A percentile compares a stretch with the other conserved stretches of the same genome.
These are phyloP conservation scores for Exophiala mesophila DNA, from an alignment of 2,329 filamentous ascomycete species.

Conservation along the genomic window DNA sequence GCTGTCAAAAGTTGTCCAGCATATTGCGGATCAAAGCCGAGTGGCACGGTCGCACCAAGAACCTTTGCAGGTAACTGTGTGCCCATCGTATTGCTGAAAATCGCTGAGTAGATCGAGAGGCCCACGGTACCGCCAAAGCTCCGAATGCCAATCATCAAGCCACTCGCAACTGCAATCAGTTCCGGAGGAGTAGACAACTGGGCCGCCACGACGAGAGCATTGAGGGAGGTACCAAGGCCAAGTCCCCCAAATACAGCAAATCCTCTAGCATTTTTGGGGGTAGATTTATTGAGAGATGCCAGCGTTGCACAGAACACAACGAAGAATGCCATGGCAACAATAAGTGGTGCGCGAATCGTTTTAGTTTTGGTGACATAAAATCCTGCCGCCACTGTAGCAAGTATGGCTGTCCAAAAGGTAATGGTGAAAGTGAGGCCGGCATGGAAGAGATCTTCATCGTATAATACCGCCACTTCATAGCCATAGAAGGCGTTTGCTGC, in stretches of 20 bases:
- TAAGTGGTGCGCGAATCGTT: slow-evolving; percentile 9
- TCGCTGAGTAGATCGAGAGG: slow-evolving; percentile 11
- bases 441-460: slow-evolving; percentile 7
- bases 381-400: not conserved
- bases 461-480: slow-evolving; percentile 9
- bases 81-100: slow-evolving; percentile 8
- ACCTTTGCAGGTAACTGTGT: slow-evolving; percentile 5
- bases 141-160: slow-evolving; percentile 5
- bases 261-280: not conserved
- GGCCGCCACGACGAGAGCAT: slow-evolving; percentile 7
- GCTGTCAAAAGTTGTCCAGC: slow-evolving; percentile 6
- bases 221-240: slow-evolving; percentile 9
- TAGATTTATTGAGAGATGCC: not conserved
- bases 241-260: slow-evolving; percentile 9
- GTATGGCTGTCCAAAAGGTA: slow-evolving; percentile 4
- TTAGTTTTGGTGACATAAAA: slow-evolving; percentile 3
- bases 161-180: slow-evolving; percentile 13
- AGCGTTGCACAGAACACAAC: slow-evolving; percentile 6
- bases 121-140: slow-evolving; percentile 11
- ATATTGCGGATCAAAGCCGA: slow-evolving; percentile 7
- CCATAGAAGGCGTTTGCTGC: slow-evolving; percentile 36
- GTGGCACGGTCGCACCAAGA: slow-evolving; percentile 5
- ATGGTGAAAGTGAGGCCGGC: slow-evolving; percentile 7
- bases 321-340: slow-evolving; percentile 9
- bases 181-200: slow-evolving; percentile 12